phyloP scores from a whole-genome alignment of 805 yeast genomes.

The Ogataea pilisensis region DNA sequence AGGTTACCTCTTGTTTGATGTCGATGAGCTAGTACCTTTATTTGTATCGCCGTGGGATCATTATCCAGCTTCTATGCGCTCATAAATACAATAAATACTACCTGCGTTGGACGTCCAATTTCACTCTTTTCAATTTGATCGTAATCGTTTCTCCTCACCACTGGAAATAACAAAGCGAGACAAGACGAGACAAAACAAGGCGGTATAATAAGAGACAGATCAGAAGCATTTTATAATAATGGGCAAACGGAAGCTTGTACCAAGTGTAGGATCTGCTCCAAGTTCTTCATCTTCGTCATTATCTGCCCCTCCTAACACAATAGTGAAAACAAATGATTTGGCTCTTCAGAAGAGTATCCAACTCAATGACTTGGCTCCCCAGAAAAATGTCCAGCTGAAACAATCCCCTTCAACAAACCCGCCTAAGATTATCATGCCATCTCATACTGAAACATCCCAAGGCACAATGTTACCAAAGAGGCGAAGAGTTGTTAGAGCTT shows the following conservation, averaged over 20 bases:
- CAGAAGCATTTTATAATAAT: no score
- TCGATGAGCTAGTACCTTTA: no score
- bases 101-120: no score
- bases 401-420: conserved; percentile 13
- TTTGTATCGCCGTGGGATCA: no score
- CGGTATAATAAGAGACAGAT: no score
- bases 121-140: no score
- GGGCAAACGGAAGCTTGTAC: background rate
- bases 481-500: conserved; percentile 44
- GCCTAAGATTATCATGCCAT: conserved; percentile 27
- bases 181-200: no score
- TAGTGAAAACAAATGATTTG: background rate
- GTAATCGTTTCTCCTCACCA: no score
- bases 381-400: conserved; percentile 5
- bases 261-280: background rate
- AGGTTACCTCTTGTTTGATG: no score
- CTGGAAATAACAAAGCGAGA: no score
- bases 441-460: conserved; percentile 14
- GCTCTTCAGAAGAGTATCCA: background rate
- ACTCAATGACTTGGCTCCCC: background rate
- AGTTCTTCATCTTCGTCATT: background rate
- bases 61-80: no score
- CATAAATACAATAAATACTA: no score
- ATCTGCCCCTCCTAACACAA: background rate
- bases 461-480: conserved; percentile 25